phyloP scores from a whole-genome alignment of 2,329 filamentous ascomycete genomes.

The Fusarium poae region DNA sequence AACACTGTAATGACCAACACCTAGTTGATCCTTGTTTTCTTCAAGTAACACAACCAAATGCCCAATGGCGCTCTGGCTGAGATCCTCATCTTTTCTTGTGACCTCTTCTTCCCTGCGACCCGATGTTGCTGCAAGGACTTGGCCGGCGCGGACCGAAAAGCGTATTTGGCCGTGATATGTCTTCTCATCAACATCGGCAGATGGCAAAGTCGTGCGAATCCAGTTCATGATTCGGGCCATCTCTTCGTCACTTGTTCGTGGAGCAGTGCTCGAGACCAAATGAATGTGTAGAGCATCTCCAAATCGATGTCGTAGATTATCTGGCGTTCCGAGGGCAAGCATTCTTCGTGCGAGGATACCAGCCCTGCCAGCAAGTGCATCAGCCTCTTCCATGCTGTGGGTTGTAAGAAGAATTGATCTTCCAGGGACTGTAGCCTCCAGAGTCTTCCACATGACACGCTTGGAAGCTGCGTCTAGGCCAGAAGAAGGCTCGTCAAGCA shows the following conservation, averaged over 20 bases:
- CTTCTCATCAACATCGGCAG: slow-evolving; percentile 77
- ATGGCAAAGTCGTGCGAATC: slow-evolving; percentile 72
- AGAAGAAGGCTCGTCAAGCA: slow-evolving; percentile 89
- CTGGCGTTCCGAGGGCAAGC: slow-evolving; percentile 84
- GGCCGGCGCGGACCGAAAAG: slow-evolving; percentile 77
- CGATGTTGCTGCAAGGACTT: slow-evolving; percentile 51
- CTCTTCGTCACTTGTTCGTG: slow-evolving; percentile 76
- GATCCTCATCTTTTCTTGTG: slow-evolving; percentile 40
- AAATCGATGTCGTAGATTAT: slow-evolving; percentile 78
- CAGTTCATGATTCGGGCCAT: slow-evolving; percentile 76
- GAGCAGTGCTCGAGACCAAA: slow-evolving; percentile 79
- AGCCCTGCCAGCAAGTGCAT: slow-evolving; percentile 84
- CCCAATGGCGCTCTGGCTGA: slow-evolving; percentile 69
- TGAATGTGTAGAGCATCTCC: slow-evolving; percentile 87
- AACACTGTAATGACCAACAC: slow-evolving; percentile 88
- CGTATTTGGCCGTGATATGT: slow-evolving; percentile 88
- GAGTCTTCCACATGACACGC: slow-evolving; percentile 91
- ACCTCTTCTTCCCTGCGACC: slow-evolving; percentile 44
- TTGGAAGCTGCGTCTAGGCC: slow-evolving; percentile 94
- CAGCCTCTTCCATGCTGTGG: slow-evolving; percentile 95
- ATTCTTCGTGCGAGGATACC: slow-evolving; percentile 89
- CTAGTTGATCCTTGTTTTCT: slow-evolving; percentile 74
- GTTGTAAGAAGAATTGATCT: slow-evolving; percentile 90
- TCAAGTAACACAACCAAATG: slow-evolving; percentile 80
- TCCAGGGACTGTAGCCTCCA: slow-evolving; percentile 78